Conservation (phyloP, 2,329 filamentous ascomycete genomes). For the Paraphoma sp. region DNA sequence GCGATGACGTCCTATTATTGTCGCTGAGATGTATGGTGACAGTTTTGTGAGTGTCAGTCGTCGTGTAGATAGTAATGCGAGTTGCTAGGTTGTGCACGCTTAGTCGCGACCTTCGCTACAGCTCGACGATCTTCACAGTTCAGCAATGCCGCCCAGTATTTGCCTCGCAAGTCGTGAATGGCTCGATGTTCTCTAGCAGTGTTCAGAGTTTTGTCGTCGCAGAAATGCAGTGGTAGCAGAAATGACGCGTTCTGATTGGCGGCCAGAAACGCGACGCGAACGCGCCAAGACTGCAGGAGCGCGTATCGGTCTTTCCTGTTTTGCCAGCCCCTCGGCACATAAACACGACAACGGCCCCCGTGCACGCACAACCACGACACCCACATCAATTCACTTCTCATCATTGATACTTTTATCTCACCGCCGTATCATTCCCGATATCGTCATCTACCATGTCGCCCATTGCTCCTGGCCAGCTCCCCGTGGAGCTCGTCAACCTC, state of each 20-base stretch:
- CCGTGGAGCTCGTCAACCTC: slow-evolving; percentile 52
- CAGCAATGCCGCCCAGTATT: too few species aligned
- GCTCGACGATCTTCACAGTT: too few species aligned
- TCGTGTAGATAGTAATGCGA: too few species aligned
- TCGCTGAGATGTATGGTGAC: too few species aligned
- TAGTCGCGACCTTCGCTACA: too few species aligned
- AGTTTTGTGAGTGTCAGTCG: too few species aligned
- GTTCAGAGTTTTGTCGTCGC: background rate
- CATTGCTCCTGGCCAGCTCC: slow-evolving; percentile 42
- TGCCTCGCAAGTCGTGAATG: too few species aligned
- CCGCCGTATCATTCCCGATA: slow-evolving; percentile 24
- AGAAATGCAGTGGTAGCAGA: background rate
- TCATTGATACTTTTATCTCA: slow-evolving; percentile 29
- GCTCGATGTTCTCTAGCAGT: too few species aligned
- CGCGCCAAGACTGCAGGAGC: slow-evolving; percentile 26
- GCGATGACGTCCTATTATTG: too few species aligned
- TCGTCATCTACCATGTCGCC: slow-evolving; percentile 37
- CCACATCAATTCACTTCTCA: slow-evolving; percentile 20
- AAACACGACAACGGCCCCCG: slow-evolving; percentile 26
- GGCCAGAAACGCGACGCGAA: slow-evolving; percentile 32
- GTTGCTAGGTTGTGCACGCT: too few species aligned
- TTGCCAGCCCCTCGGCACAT: slow-evolving; percentile 36
- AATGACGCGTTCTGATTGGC: slow-evolving; percentile 29
- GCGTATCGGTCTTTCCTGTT: slow-evolving; percentile 29
- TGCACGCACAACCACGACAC: slow-evolving; percentile 9